A percentile compares a stretch with the other conserved stretches of the same genome.
These are phyloP conservation scores for Sambucus nigra DNA, from an alignment of 129 eudicot genomes.

Conservation along the genomic window DNA sequence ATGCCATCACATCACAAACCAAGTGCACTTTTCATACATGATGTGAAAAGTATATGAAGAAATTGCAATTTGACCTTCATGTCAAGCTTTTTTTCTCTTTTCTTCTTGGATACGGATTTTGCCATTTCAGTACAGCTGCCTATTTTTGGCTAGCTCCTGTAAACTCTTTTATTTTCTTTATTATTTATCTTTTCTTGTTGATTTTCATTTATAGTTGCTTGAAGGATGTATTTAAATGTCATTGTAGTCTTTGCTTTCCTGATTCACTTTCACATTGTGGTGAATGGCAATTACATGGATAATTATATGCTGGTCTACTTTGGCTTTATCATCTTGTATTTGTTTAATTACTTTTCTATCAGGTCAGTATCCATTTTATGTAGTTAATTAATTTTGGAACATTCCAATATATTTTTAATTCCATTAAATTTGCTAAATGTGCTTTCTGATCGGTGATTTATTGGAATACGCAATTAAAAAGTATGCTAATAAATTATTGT, in stretches of 20 bases:
- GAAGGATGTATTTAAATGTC: background rate
- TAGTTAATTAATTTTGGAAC: too few species aligned
- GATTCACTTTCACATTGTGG: background rate
- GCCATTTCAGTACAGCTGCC: background rate
- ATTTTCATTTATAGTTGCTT: too few species aligned
- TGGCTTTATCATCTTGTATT: background rate
- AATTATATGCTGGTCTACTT: background rate
- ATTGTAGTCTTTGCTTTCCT: background rate
- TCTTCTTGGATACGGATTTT: background rate
- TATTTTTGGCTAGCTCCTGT: background rate
- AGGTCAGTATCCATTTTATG: too few species aligned
- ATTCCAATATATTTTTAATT: too few species aligned
- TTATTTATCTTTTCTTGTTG: background rate
- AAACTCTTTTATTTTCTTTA: background rate
- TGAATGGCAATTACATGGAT: background rate
- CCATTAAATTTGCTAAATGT: too few species aligned
- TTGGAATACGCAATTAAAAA: too few species aligned
- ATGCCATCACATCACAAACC: too few species aligned
- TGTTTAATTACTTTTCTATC: too few species aligned
- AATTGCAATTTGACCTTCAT: background rate
- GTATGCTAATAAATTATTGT: too few species aligned
- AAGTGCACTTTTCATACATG: slow-evolving; percentile 21
- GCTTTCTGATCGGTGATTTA: too few species aligned
- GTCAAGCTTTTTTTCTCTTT: background rate
- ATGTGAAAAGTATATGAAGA: slow-evolving; percentile 8